Conservation (phyloP, 2,329 filamentous ascomycete species). For the Penicillium sp. region DNA sequence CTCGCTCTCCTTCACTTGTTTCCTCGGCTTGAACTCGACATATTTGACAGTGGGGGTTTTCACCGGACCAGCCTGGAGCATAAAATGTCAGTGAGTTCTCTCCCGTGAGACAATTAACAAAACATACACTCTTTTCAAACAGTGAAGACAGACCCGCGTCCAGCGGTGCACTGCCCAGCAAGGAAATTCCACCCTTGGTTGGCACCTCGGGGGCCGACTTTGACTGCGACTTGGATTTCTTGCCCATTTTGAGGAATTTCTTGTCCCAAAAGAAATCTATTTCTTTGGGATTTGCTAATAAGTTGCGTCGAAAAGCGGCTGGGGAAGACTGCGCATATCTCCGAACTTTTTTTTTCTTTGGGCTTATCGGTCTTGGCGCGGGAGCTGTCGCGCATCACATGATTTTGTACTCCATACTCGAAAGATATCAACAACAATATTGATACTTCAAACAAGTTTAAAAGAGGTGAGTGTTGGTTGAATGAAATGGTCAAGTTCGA, state of each 20-base stretch:
- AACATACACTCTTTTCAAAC: conserved; percentile 74
- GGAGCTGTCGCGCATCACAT: conserved; percentile 29
- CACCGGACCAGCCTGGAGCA: conserved; percentile 47
- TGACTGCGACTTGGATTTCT: conserved; percentile 42
- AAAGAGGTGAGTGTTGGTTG: neutral
- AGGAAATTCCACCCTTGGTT: conserved; percentile 34
- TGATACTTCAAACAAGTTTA: neutral
- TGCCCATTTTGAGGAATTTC: conserved; percentile 38
- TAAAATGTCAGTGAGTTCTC: conserved; percentile 17
- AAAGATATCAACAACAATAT: neutral
- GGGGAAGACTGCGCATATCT: conserved; percentile 23
- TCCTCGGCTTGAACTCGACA: conserved; percentile 25
- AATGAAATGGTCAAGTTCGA: neutral
- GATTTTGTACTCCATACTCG: conserved; percentile 12
- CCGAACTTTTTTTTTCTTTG: conserved; percentile 37
- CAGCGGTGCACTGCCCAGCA: conserved; percentile 66
- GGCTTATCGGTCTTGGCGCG: conserved; percentile 37
- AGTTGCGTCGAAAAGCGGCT: conserved; percentile 19
- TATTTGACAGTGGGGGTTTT: conserved; percentile 42
- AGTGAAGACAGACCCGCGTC: conserved; percentile 73
- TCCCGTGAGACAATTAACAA: neutral
- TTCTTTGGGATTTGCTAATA: conserved; percentile 12
- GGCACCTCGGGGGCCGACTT: conserved; percentile 29
- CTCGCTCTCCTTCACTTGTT: conserved; percentile 35
- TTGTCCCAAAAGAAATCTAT: conserved; percentile 6